Evolutionary conservation across 495 filamentous ascomycete species (phyloP), one percentile per base, ranked within the genome.

Genomic region (Pyronema domesticum): DNA sequence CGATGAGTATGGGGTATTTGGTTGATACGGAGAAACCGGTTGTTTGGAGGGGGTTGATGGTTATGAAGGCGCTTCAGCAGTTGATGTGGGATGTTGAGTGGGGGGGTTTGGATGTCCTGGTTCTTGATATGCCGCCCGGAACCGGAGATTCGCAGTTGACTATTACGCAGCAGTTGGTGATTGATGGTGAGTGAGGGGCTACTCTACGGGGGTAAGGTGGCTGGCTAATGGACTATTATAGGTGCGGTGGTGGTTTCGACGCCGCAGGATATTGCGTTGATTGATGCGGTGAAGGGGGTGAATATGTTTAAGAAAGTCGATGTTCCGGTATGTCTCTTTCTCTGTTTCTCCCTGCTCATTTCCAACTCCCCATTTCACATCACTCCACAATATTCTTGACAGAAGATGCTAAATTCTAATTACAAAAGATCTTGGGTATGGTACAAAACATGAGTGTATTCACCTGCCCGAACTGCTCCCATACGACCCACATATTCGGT

Each of bases 1-100:
- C 84, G 40, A 96, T 96, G 91, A 94, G 86, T 3, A 95, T 99
- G 82, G 93, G 93, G 46, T 96, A 95, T 61, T 76, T 96, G 9
- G 77, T 93, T 11, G 77, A 78, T 55, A 80, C 84, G 61, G 75
- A 79, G 37, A 78, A 78, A 0, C 83, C 91, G 3, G 82, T 99
- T n/a, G 85, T 86, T 37, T 99, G 93, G 91, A 80, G 91, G 36
- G 91, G 91, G 0, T 74, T 94, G 15, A 96, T 99, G 88, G 84
- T 96, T 14, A 89, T 89, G 72, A 99, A 99, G 69, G 91, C 93
- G 0, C 71, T 99, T 61, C 88, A 95, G 58, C 91, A 99, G 64
- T 76, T 99, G 2, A 75, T 99, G 7, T 87, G 94, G 64, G 85
- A 89, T 49, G 91, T 96, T 4, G 83, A 86, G 51, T 99, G 91